Evolutionary conservation across 768 basidiomycete species (phyloP).

Genomic region (Lenzites betulinus): DNA sequence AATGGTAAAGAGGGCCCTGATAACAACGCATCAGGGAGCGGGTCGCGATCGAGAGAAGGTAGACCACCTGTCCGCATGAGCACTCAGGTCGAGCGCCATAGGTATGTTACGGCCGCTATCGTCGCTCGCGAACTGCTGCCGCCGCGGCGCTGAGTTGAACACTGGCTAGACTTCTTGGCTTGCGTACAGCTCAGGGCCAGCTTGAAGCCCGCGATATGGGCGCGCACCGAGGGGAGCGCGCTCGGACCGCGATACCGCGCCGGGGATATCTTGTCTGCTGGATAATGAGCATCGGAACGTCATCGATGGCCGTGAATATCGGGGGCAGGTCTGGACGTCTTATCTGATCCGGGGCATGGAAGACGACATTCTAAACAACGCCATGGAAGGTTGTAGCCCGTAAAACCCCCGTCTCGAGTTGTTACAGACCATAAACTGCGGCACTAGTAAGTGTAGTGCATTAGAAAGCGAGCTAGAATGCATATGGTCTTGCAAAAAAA

Average conservation of each 20-base stretch:
- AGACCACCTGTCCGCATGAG: conserved; percentile 3
- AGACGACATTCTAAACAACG: neutral
- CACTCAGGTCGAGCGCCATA: neutral
- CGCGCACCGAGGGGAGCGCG: neutral
- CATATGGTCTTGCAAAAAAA: no score
- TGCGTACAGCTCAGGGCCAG: neutral
- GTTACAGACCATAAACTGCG: neutral
- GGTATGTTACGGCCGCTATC: neutral
- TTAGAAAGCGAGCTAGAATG: no score
- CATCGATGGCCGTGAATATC: conserved; percentile 5
- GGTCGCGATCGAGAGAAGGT: conserved; percentile 3
- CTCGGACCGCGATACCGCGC: conserved; percentile 11
- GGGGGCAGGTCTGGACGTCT: neutral
- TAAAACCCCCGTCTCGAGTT: no score
- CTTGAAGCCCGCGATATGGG: neutral
- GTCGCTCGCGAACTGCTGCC: neutral
- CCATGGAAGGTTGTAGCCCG: no score
- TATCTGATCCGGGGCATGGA: conserved; percentile 5
- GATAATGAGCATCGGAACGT: neutral
- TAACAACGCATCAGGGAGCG: neutral
- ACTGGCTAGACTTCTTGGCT: neutral
- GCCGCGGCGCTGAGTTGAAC: neutral
- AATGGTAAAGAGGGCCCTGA: neutral
- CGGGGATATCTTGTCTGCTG: neutral
- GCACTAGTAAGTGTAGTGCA: no score